Evolutionary conservation across 2,329 filamentous ascomycete genomes (phyloP), one percentile per base, ranked within the genome.

Genomic region (Byssochlamys sp.): DNA sequence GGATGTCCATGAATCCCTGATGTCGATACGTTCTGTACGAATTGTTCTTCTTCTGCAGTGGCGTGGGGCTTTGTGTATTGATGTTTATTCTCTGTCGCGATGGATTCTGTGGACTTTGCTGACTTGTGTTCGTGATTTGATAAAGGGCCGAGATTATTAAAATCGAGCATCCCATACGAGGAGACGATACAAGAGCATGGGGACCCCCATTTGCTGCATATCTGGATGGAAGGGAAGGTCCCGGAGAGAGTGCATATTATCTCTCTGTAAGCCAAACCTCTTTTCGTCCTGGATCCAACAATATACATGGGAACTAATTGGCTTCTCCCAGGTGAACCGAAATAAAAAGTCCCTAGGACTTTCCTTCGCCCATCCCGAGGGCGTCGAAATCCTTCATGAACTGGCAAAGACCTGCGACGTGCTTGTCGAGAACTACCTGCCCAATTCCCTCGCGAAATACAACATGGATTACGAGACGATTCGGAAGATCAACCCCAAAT

Each of bases 361-460:
- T 1, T 94, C 90, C 0, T 96, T 95, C 67, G 88, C 91, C 65
- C 84, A 91, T 64, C 80, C 83, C 14, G 80, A 84, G 1, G 91
- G 91, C 11, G 86, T 92, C 28, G 82, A 87, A 3, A 88, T 95
- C 55, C 77, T 96, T 4, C 89, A 94, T 72, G 83, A 84, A 64
- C 80, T 96, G 0, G 88, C 83, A 1, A 83, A 84, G 57, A 84
- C 87, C 66, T 91, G 87, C 67, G 91, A 96, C 70, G 86, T 96
- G 5, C 78, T 96, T n/a, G 94, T 99, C 0, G 94, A 99, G 71
- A 99, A 99, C 69, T 99, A 97, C 71, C 84, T 99, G 0, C 94
- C 94, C 0, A 91, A 90, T 0, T 86, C 88, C 0, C 78, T 99
- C 12, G 88, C 88, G 70, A 97, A 96, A 75, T 99, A 99, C 71